phyloP scores from a whole-genome alignment of 2,329 filamentous ascomycete species.

The Fusarium chaquense region DNA sequence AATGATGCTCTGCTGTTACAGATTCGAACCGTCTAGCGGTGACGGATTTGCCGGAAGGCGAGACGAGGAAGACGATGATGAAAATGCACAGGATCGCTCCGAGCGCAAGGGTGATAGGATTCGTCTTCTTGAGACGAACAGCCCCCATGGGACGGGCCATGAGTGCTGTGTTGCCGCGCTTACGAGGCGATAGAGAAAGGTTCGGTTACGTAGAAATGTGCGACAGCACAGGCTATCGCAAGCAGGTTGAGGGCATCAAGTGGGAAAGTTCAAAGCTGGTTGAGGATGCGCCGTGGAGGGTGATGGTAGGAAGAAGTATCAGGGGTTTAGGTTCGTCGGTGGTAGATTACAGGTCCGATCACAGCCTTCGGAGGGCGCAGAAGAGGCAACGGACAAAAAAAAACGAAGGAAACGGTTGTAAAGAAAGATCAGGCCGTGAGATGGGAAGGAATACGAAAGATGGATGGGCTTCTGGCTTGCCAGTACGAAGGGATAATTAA shows the following conservation, averaged over 20 bases:
- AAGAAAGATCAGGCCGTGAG: slow-evolving; percentile 29
- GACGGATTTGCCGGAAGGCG: slow-evolving; percentile 64
- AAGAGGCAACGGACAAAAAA: not conserved
- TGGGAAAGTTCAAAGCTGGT: slow-evolving; percentile 18
- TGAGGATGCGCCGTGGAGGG: slow-evolving; percentile 26
- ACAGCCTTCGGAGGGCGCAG: slow-evolving; percentile 3
- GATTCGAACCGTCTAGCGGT: slow-evolving; percentile 59
- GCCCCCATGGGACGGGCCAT: slow-evolving; percentile 72
- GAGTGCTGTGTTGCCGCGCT: slow-evolving; percentile 44
- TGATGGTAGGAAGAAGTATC: slow-evolving; percentile 15
- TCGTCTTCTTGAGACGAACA: slow-evolving; percentile 82
- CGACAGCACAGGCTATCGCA: slow-evolving; percentile 42
- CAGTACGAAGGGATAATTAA: slow-evolving; percentile 43
- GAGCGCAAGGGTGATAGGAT: slow-evolving; percentile 79
- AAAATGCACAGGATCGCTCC: slow-evolving; percentile 79
- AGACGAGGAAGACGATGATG: slow-evolving; percentile 73
- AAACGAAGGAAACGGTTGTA: slow-evolving; percentile 28
- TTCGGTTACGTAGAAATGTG: slow-evolving; percentile 13
- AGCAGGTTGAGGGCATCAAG: slow-evolving; percentile 43
- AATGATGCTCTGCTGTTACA: slow-evolving; percentile 59
- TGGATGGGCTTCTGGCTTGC: slow-evolving; percentile 40
- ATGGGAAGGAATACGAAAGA: slow-evolving; percentile 45
- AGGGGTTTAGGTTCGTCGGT: not conserved
- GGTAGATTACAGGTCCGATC: slow-evolving; percentile 1
- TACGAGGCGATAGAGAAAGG: not conserved